Conservation (phyloP, 306 rosid species). For the Phaseolus lunatus region DNA sequence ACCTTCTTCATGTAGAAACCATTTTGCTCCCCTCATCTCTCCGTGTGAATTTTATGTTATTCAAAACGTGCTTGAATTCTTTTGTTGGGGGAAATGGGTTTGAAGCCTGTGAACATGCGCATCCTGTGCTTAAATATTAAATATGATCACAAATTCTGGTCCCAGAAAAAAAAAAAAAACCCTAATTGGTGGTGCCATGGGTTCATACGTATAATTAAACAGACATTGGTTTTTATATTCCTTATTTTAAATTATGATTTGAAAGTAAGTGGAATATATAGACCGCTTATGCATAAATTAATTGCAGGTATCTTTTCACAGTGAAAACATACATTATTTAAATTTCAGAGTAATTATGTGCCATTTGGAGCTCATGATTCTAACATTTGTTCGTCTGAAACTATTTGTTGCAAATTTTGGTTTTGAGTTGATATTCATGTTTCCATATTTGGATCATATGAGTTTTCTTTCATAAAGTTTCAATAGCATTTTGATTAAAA, state of each 20-base stretch:
- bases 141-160: not conserved
- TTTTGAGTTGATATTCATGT: slow-evolving; percentile 2
- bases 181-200: slow-evolving; percentile 21
- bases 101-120: no score
- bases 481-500: slow-evolving; percentile 5
- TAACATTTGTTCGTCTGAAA: slow-evolving; percentile 26
- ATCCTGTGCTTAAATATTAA: no score
- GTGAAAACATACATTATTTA: slow-evolving; percentile 15
- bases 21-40: no score
- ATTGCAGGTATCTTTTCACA: slow-evolving; percentile 5
- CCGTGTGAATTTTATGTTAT: no score
- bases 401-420: slow-evolving; percentile 40
- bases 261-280: slow-evolving; percentile 39
- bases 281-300: not conserved
- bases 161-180: not conserved
- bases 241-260: not conserved
- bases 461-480: slow-evolving; percentile 8
- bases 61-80: slow-evolving; percentile 23
- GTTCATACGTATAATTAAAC: not conserved
- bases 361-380: slow-evolving; percentile 39
- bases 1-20: slow-evolving; percentile 46
- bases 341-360: no score
- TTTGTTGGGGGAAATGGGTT: slow-evolving; percentile 27
- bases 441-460: slow-evolving; percentile 31
- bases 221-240: not conserved